phyloP scores from a whole-genome alignment of 2,329 filamentous ascomycete species.

The Cryphonectria nitschkei region DNA sequence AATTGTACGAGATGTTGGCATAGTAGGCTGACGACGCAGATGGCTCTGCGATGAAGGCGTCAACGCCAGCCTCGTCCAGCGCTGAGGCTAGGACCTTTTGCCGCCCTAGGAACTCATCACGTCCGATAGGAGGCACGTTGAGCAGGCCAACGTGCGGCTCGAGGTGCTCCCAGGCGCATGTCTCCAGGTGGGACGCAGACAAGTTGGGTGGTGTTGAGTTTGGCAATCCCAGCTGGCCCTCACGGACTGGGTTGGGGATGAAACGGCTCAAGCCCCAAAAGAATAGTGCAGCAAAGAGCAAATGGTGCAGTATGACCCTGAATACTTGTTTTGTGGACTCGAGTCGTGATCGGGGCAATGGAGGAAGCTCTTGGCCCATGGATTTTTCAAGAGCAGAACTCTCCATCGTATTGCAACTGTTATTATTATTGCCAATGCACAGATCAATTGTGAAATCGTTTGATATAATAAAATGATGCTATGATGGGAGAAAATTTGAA shows the following conservation, averaged over 20 bases:
- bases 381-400: conserved; percentile 15
- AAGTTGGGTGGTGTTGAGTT: not conserved
- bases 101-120: conserved; percentile 35
- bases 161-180: conserved; percentile 35
- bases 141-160: conserved; percentile 33
- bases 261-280: not conserved
- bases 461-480: not conserved
- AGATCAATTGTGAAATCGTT: not conserved
- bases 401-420: not conserved
- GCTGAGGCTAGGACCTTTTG: conserved; percentile 33
- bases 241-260: not conserved
- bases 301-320: not conserved
- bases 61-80: conserved; percentile 32
- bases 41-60: conserved; percentile 38
- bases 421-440: not conserved
- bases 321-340: not conserved
- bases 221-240: not conserved
- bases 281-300: not conserved
- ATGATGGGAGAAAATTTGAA: not conserved
- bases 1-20: conserved; percentile 33
- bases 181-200: conserved; percentile 29
- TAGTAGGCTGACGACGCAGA: conserved; percentile 35
- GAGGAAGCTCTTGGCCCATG: conserved; percentile 16
- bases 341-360: conserved; percentile 12
- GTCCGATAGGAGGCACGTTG: conserved; percentile 34